Evolutionary conservation across 2,329 filamentous ascomycete species (phyloP).

Genomic region (Madurella fahalii): DNA sequence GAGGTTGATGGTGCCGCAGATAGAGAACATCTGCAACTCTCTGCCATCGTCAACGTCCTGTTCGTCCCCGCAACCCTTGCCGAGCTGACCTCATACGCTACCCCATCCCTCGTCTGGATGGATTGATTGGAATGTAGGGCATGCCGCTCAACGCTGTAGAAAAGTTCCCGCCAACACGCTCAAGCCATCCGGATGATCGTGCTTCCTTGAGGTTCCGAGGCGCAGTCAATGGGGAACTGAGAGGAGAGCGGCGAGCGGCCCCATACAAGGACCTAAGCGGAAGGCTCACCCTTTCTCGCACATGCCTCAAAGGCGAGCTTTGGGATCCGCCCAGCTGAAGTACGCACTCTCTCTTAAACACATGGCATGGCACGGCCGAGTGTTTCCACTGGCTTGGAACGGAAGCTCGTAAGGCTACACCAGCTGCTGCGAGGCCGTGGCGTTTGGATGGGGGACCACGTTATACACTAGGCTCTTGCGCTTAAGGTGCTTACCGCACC

Average conservation of each 20-base stretch:
- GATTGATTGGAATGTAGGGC: too few relatives aligned
- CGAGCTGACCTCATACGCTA: too few relatives aligned
- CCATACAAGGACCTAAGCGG: constrained; percentile 1
- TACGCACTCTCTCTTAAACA: too few relatives aligned
- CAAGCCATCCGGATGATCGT: constrained; percentile 1
- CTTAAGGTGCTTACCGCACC: constrained; percentile 20
- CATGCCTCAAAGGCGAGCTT: too few relatives aligned
- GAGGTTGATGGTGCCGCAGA: too few relatives aligned
- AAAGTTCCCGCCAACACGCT: background rate
- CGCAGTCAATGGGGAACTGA: background rate
- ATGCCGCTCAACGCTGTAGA: background rate
- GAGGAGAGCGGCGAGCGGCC: background rate
- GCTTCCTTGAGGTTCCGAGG: background rate
- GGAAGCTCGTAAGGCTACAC: constrained; percentile 12
- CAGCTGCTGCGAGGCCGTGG: background rate
- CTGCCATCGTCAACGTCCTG: too few relatives aligned
- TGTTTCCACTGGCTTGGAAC: constrained; percentile 9
- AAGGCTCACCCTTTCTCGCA: background rate
- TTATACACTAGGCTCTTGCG: background rate
- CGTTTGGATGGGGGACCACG: background rate
- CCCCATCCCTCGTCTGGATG: too few relatives aligned
- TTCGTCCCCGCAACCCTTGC: too few relatives aligned
- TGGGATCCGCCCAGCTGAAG: background rate
- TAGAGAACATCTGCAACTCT: too few relatives aligned
- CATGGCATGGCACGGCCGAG: constrained; percentile 2